Percentiles rank a stretch among this genome's conserved stretches.
These are phyloP conservation scores for Lachancea quebecensis DNA, from an alignment of 805 yeast genomes.

Conservation along the genomic window DNA sequence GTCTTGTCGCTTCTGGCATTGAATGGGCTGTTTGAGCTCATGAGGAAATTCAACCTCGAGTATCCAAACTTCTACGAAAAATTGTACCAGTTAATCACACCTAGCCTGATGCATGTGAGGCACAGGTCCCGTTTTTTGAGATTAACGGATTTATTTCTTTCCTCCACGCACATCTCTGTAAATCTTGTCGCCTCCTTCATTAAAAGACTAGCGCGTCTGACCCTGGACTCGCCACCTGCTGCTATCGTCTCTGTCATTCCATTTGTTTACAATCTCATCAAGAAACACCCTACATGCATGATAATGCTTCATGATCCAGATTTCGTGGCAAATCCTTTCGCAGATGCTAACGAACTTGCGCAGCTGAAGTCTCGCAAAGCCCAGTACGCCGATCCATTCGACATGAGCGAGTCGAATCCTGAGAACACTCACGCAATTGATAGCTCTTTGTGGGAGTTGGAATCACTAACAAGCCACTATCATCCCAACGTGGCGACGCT, in stretches of 20 bases:
- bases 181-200: slow-evolving; percentile 82
- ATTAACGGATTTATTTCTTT: slow-evolving; percentile 73
- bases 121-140: slow-evolving; percentile 86
- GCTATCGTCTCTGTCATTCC: slow-evolving; percentile 85
- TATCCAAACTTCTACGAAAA: slow-evolving; percentile 86
- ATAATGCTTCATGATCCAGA: slow-evolving; percentile 57
- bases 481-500: slow-evolving; percentile 94
- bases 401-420: slow-evolving; percentile 63
- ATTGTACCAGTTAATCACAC: slow-evolving; percentile 72
- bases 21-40: slow-evolving; percentile 80
- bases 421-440: slow-evolving; percentile 68
- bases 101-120: slow-evolving; percentile 64
- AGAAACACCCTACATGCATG: slow-evolving; percentile 94
- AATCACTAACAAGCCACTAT: slow-evolving; percentile 71
- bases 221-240: slow-evolving; percentile 75
- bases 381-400: slow-evolving; percentile 57
- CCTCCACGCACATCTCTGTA: slow-evolving; percentile 83
- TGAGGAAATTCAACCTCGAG: slow-evolving; percentile 76
- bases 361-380: slow-evolving; percentile 14
- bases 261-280: slow-evolving; percentile 81
- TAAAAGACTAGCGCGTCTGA: slow-evolving; percentile 68
- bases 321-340: slow-evolving; percentile 24
- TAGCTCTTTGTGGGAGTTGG: slow-evolving; percentile 90
- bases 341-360: slow-evolving; percentile 24
- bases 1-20: slow-evolving; percentile 70